These are phyloP conservation scores for Alliaria petiolata DNA, from an alignment of 345 rosid genomes.

Conservation along the genomic window DNA sequence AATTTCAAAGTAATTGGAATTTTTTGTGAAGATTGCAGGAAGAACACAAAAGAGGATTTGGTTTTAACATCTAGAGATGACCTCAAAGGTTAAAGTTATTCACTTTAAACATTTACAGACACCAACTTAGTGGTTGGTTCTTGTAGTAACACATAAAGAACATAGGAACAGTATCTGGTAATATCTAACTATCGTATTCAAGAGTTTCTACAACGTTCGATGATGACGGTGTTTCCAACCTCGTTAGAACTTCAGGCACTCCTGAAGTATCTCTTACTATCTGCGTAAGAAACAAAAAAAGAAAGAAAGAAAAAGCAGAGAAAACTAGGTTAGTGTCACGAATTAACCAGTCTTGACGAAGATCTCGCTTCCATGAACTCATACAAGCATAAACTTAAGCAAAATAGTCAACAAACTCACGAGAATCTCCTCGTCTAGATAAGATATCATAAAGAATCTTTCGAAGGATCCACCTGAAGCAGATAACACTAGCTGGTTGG, in stretches of 20 bases:
- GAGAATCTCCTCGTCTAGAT: constrained; percentile 91
- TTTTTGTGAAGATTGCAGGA: neutral
- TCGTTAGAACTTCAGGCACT: constrained; percentile 83
- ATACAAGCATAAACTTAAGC: neutral
- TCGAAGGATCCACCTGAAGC: constrained; percentile 75
- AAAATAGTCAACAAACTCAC: constrained; percentile 41
- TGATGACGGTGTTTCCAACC: constrained; percentile 52
- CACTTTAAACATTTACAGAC: constrained; percentile 5
- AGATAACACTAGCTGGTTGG: neutral
- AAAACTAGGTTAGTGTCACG: neutral
- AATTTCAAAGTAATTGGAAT: neutral
- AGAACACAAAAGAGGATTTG: neutral
- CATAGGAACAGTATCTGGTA: constrained; percentile 9
- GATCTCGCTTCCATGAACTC: neutral
- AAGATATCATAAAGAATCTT: constrained; percentile 92
- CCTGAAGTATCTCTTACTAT: constrained; percentile 71
- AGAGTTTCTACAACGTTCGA: constrained; percentile 33
- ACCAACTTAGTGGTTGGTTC: constrained; percentile 22
- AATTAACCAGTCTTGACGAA: neutral
- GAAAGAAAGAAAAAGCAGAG: neutral
- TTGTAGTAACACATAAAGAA: neutral
- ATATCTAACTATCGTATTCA: constrained; percentile 68
- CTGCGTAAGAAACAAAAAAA: constrained; percentile 36
- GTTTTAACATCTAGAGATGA: too few species aligned
- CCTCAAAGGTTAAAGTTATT: neutral